Base-by-base conservation (phyloP, 768 basidiomycete genomes). In the Amanita rimosa region DNA sequence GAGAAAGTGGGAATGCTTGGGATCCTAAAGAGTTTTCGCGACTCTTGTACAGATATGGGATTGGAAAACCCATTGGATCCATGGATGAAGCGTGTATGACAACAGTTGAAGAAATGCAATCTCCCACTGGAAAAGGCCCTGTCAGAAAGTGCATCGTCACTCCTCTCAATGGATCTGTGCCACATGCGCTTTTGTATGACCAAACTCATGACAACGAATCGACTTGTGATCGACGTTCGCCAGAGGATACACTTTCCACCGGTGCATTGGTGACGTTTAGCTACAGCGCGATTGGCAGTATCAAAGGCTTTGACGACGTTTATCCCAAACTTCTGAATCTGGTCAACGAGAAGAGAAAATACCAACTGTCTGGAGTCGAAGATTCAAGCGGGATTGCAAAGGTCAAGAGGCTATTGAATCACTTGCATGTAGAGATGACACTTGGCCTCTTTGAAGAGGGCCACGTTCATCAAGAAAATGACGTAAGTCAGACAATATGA, bases 181-280 rank as follows among this genome's bases (percentile, higher is more conserved):
- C 96, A 0, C 96, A 99, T 60, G 91, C 96, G 0, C 74, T 98
- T 29, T 73, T 97, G 59, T 98, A 91, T 65, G 96, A 99, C 63
- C 73, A 90, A 50, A 98, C 96, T 1, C 96, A 99, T 65, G 96
- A 99, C 67, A 99, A 99, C 60, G 92, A 98, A 63, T 85, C 93
- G 1, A 87, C 85, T 1, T 64, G 83, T 11, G 78, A 90, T 66
- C 98, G 95, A 64, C 81, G 92, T 33, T 85, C 87, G 1, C 90
- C 94, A 6, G 92, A 98, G 63, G 93, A 98, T 63, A 86, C 92
- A 0, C 77, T 99, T n/a, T 84, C 91, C 6, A 92, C 90, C 0
- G 96, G 89, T 2, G 90, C 91, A 17, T 71, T 98, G n/a, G 85
- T 87, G 14, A 79, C 94, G 0, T 98, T 98, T 67, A 85, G 86